Evolutionary conservation across 805 yeast species (phyloP), one percentile per base, ranked within the genome.

Genomic region (Tetrapisispora iriomotensis): DNA sequence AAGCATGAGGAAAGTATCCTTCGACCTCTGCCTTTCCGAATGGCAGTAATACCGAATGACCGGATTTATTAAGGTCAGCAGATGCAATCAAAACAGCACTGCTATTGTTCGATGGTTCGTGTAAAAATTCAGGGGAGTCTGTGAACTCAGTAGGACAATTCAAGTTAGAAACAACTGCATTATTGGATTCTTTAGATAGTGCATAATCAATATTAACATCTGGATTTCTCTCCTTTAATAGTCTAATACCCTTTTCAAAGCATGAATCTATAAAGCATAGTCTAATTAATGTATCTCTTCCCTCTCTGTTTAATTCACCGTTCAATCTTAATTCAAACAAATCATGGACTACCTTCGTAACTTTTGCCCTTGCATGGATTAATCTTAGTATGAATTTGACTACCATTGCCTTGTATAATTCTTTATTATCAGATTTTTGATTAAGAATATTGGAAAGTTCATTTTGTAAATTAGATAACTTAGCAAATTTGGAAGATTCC

Each of bases 261-360:
- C 87, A 75, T 1, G 83, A 71, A 55, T 82, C 88, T 41, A 85
- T 67, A 39, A 77, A 77, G 39, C 84, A 74, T 40, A 85, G 67
- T 45, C 88, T 68, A 15, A 86, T 71, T 31, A 85, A 62, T 1
- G 86, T 70, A 58, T 86, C 95, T 55, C 83, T 83, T 17, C 94
- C 95, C 45, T 81, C 86, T 3, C 75, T 52, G 38, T 68, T 76
- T 45, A 85, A 64, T 44, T 71, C 66, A 19, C 72, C 74, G 32
- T 71, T 67, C 14, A 71, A 55, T 54, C 82, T 79, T 36, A 80
- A 60, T 30, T 66, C 67, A 52, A 79, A 72, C 39, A 86, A 61
- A 42, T 78, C 82, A 26, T 70, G 69, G 34, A 77, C 71, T 2
- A 77, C 65, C 24, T 67, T 65, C 28, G 68, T 70, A 23, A 79